Conservation (phyloP, 2,329 filamentous ascomycete genomes). For the Triangularia verruculosa region DNA sequence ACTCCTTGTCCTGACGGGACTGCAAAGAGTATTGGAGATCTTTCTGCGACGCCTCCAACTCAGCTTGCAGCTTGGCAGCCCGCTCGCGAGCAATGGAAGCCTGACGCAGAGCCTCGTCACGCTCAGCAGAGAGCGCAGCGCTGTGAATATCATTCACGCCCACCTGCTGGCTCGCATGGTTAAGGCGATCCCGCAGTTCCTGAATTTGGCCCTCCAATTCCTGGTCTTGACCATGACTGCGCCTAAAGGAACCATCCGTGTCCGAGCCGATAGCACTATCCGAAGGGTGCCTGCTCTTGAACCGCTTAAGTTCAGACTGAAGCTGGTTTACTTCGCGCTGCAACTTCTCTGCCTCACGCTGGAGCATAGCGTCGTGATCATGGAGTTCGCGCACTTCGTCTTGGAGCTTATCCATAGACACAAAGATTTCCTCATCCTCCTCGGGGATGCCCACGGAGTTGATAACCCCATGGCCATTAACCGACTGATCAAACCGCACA, state of each 20-base stretch:
- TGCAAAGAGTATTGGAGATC: conserved; percentile 40
- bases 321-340: conserved; percentile 51
- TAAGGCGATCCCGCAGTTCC: conserved; percentile 58
- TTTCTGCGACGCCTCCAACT: conserved; percentile 35
- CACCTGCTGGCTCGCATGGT: conserved; percentile 60
- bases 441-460: conserved; percentile 49
- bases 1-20: conserved; percentile 34
- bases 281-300: conserved; percentile 39
- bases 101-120: conserved; percentile 62
- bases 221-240: conserved; percentile 43
- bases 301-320: conserved; percentile 47
- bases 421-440: conserved; percentile 57
- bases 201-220: conserved; percentile 45
- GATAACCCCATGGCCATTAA: conserved; percentile 45
- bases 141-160: conserved; percentile 62
- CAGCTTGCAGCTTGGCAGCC: conserved; percentile 37
- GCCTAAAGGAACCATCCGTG: conserved; percentile 42
- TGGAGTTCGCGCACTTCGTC: conserved; percentile 55
- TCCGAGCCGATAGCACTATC: conserved; percentile 44
- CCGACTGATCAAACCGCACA: conserved; percentile 38
- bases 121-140: conserved; percentile 60
- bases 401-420: conserved; percentile 61
- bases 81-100: conserved; percentile 56
- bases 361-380: conserved; percentile 54
- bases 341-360: conserved; percentile 52